Conservation (phyloP, 2,329 filamentous ascomycete genomes). For the Simplicillium sp. region DNA sequence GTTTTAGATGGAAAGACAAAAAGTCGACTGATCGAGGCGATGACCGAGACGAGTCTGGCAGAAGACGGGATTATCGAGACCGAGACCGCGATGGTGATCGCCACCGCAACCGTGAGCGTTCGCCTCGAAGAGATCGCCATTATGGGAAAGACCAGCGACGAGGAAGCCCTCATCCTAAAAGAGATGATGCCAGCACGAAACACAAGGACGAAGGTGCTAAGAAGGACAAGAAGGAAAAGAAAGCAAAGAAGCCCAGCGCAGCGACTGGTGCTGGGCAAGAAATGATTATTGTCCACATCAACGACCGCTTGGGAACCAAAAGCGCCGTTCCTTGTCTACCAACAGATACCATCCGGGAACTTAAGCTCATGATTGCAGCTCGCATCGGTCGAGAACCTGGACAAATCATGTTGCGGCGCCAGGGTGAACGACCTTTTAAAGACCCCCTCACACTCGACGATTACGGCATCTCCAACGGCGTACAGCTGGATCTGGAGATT, state of each 20-base stretch:
- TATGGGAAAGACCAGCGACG: slow-evolving; percentile 13
- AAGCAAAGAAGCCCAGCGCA: slow-evolving; percentile 15
- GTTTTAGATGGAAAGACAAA: slow-evolving; percentile 52
- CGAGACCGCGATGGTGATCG: slow-evolving; percentile 14
- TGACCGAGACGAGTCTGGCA: slow-evolving; percentile 25
- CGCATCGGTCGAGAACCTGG: slow-evolving; percentile 81
- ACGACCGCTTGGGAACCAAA: slow-evolving; percentile 94
- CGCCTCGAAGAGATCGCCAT: slow-evolving; percentile 6
- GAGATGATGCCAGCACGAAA: slow-evolving; percentile 14
- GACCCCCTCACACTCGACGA: slow-evolving; percentile 80
- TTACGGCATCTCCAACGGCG: slow-evolving; percentile 89
- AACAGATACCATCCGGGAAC: slow-evolving; percentile 72
- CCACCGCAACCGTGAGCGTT: slow-evolving; percentile 4
- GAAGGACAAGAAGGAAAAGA: slow-evolving; percentile 29
- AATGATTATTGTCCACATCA: slow-evolving; percentile 91
- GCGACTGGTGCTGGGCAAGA: slow-evolving; percentile 45
- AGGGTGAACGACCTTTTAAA: slow-evolving; percentile 90
- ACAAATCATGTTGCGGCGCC: slow-evolving; percentile 85
- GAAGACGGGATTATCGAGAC: slow-evolving; percentile 24
- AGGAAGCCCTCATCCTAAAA: slow-evolving; percentile 9
- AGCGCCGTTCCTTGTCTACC: slow-evolving; percentile 84
- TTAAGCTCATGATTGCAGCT: slow-evolving; percentile 87
- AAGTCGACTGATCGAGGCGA: slow-evolving; percentile 31
- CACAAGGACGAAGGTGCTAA: slow-evolving; percentile 21
- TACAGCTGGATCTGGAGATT: slow-evolving; percentile 56